phyloP scores from a whole-genome alignment of 768 basidiomycete species.

The Termitomyces sp. region DNA sequence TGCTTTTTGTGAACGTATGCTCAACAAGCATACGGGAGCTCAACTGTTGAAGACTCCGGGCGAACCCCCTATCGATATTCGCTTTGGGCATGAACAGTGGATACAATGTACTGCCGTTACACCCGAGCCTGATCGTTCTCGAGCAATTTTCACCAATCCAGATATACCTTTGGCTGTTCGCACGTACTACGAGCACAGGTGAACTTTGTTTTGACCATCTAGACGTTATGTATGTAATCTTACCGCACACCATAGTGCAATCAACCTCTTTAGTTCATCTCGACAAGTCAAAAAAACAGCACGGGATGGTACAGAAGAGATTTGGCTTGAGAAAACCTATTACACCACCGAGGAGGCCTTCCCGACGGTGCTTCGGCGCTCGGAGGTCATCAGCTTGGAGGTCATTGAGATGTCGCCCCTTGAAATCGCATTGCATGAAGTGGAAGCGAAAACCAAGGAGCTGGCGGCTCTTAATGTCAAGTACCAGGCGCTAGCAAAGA shows the following conservation, averaged over 20 bases:
- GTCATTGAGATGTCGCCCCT: conserved; percentile 82
- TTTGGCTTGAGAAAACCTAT: conserved; percentile 88
- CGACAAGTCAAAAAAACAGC: conserved; percentile 62
- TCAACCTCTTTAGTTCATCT: conserved; percentile 78
- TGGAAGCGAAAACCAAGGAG: conserved; percentile 78
- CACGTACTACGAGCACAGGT: conserved; percentile 88
- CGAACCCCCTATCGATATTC: conserved; percentile 79
- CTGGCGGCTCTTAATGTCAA: conserved; percentile 62
- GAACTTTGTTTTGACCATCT: background rate
- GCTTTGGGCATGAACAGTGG: conserved; percentile 75
- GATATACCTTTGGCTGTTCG: conserved; percentile 79
- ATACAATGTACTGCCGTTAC: conserved; percentile 86
- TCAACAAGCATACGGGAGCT: conserved; percentile 85
- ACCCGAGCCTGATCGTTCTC: conserved; percentile 77
- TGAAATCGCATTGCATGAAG: conserved; percentile 77
- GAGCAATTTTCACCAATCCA: conserved; percentile 80
- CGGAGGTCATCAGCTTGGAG: conserved; percentile 73
- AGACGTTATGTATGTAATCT: background rate
- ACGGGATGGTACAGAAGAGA: conserved; percentile 65
- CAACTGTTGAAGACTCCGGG: conserved; percentile 69
- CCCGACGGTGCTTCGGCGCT: conserved; percentile 87
- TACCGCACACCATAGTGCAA: conserved; percentile 46
- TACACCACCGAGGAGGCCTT: conserved; percentile 85
- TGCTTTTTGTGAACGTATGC: conserved; percentile 86
- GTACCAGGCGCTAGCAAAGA: conserved; percentile 78